These are phyloP conservation scores for Trametes sp. DNA, from an alignment of 1,284 basidiomycete species.

Conservation along the genomic window DNA sequence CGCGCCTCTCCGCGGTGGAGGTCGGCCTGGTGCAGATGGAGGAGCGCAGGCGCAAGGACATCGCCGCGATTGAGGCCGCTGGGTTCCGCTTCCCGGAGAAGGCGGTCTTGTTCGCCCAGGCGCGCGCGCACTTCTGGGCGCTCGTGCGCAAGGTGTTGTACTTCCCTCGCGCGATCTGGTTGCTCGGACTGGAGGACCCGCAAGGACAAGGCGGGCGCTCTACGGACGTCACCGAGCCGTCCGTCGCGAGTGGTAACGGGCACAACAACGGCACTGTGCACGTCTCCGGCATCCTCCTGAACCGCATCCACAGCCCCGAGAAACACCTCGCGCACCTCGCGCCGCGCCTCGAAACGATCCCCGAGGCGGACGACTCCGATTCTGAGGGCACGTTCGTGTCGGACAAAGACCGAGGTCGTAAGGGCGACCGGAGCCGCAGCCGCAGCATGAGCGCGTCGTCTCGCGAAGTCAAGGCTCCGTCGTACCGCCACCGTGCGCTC, in stretches of 20 bases:
- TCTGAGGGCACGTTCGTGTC: slow-evolving; percentile 44
- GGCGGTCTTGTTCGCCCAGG: slow-evolving; percentile 24
- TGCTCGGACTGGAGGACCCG: slow-evolving; percentile 27
- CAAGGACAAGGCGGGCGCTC: slow-evolving; percentile 5
- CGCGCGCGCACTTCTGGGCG: slow-evolving; percentile 18
- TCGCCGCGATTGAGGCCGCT: slow-evolving; percentile 30
- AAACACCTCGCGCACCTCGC: slow-evolving; percentile 33
- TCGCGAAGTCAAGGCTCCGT: background rate
- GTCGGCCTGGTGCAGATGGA: slow-evolving; percentile 37
- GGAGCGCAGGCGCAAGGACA: slow-evolving; percentile 34
- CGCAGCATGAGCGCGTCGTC: slow-evolving; percentile 20
- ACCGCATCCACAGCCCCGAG: slow-evolving; percentile 28
- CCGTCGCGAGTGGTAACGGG: slow-evolving; percentile 13
- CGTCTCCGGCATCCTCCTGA: slow-evolving; percentile 16
- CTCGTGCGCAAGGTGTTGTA: slow-evolving; percentile 24
- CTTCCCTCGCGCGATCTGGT: slow-evolving; percentile 26
- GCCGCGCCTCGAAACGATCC: slow-evolving; percentile 43
- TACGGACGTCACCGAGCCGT: background rate
- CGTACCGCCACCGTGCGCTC: slow-evolving; percentile 23
- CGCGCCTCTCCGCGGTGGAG: slow-evolving; percentile 41
- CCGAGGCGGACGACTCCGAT: slow-evolving; percentile 41
- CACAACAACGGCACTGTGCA: slow-evolving; percentile 8
- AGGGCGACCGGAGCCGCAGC: slow-evolving; percentile 25
- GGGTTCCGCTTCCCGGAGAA: slow-evolving; percentile 27
- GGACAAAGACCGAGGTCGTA: slow-evolving; percentile 32